phyloP scores from a whole-genome alignment of 176 grass and related monocot genomes.

The Carex scoparia region DNA sequence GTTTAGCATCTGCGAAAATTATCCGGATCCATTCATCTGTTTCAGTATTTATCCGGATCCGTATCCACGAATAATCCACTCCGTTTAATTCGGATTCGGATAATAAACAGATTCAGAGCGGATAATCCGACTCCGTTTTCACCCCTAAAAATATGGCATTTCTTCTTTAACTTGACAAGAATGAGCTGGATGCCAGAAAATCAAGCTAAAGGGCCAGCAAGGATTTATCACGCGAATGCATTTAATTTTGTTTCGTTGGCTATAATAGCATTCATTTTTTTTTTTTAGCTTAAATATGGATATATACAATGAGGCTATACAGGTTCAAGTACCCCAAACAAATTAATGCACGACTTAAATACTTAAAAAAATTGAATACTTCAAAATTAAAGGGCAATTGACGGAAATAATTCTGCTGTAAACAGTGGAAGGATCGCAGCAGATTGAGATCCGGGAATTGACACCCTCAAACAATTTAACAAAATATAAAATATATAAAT shows the following conservation, averaged over 20 bases:
- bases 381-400: conserved; percentile 15
- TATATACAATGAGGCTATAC: neutral
- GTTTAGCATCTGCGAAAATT: too few relatives aligned
- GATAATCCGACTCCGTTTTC: too few relatives aligned
- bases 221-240: neutral
- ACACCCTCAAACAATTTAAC: neutral
- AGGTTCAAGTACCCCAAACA: neutral
- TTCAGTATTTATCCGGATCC: too few relatives aligned
- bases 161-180: neutral
- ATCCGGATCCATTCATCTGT: too few relatives aligned
- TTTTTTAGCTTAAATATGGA: neutral
- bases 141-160: neutral
- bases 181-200: neutral
- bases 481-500: neutral
- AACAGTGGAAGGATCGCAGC: too few relatives aligned
- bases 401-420: neutral
- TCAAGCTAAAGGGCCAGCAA: neutral
- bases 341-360: neutral
- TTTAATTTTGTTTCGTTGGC: neutral
- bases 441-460: neutral
- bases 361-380: neutral
- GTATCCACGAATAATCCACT: too few relatives aligned
- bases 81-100: too few relatives aligned
- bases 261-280: neutral
- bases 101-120: too few relatives aligned